phyloP scores from a whole-genome alignment of 495 filamentous ascomycete genomes.

The Xylaria nigripes region DNA sequence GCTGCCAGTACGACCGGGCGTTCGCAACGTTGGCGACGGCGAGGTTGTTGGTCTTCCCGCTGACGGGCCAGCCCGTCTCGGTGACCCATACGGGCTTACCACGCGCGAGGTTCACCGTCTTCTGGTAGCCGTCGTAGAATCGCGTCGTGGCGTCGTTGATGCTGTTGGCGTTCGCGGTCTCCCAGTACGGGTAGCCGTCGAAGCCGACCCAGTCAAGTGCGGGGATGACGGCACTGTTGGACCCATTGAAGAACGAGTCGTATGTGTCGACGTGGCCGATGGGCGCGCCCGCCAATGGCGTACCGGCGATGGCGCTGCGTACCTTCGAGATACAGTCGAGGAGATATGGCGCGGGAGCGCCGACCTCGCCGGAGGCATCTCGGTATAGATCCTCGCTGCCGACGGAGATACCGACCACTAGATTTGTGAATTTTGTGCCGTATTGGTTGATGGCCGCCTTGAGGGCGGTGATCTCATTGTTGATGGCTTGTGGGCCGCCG shows the following conservation, averaged over 20 bases:
- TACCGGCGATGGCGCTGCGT: slow-evolving; percentile 46
- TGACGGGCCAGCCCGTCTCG: slow-evolving; percentile 75
- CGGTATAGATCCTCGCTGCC: slow-evolving; percentile 82
- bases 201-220: slow-evolving; percentile 64
- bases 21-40: slow-evolving; percentile 55
- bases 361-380: slow-evolving; percentile 48
- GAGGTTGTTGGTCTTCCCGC: slow-evolving; percentile 46
- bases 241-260: slow-evolving; percentile 64
- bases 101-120: slow-evolving; percentile 48
- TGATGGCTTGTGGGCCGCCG: slow-evolving; percentile 45
- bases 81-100: slow-evolving; percentile 72
- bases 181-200: slow-evolving; percentile 62
- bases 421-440: slow-evolving; percentile 50
- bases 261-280: slow-evolving; percentile 84
- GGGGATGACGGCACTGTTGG: slow-evolving; percentile 57
- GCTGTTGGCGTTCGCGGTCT: slow-evolving; percentile 55
- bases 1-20: slow-evolving; percentile 65
- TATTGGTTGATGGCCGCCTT: slow-evolving; percentile 51
- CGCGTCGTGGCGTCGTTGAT: slow-evolving; percentile 49
- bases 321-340: slow-evolving; percentile 55
- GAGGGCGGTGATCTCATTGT: slow-evolving; percentile 58
- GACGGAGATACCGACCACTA: slow-evolving; percentile 71
- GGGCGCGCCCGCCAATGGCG: slow-evolving; percentile 42
- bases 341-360: slow-evolving; percentile 47
- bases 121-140: slow-evolving; percentile 52